Evolutionary conservation across 768 basidiomycete species (phyloP).

Genomic region (Russula olivacea): DNA sequence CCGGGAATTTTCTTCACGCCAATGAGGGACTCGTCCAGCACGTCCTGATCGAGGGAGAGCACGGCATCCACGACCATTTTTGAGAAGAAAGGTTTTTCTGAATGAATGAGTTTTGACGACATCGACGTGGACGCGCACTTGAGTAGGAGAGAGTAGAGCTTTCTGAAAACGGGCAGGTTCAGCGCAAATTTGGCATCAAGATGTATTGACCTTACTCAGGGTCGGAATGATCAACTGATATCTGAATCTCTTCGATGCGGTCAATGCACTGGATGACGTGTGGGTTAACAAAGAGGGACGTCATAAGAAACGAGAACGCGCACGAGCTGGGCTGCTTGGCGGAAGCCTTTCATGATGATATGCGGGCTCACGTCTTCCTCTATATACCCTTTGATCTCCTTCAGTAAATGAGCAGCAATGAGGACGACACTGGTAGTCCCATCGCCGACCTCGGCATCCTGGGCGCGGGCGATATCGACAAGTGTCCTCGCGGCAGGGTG

Average conservation of each 20-base stretch:
- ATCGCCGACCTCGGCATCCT: conserved; percentile 98
- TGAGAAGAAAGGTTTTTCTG: conserved; percentile 98
- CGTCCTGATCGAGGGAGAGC: conserved; percentile 83
- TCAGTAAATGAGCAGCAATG: conserved; percentile 88
- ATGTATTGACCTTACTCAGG: conserved; percentile 60
- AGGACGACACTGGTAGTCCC: conserved; percentile 96
- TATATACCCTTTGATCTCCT: conserved; percentile 85
- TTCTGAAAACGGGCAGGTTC: conserved; percentile 41
- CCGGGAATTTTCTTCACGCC: conserved; percentile 98
- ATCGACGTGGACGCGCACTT: conserved; percentile 99
- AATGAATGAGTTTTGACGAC: conserved; percentile 99
- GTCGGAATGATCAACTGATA: conserved; percentile 83
- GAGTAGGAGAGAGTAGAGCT: conserved; percentile 87
- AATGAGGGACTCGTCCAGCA: conserved; percentile 92
- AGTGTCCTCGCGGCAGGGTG: conserved; percentile 98
- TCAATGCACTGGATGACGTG: conserved; percentile 58
- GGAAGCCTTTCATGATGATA: conserved; percentile 95
- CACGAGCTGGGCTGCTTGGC: conserved; percentile 81
- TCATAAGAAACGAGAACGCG: conserved; percentile 30
- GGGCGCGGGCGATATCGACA: conserved; percentile 96
- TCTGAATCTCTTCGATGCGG: conserved; percentile 83
- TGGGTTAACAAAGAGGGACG: conserved; percentile 10
- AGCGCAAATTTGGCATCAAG: not conserved
- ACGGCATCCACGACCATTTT: conserved; percentile 99
- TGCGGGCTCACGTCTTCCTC: conserved; percentile 98